Conservation (phyloP, 805 yeast species). For the Hermanozyma aechmeae region DNA sequence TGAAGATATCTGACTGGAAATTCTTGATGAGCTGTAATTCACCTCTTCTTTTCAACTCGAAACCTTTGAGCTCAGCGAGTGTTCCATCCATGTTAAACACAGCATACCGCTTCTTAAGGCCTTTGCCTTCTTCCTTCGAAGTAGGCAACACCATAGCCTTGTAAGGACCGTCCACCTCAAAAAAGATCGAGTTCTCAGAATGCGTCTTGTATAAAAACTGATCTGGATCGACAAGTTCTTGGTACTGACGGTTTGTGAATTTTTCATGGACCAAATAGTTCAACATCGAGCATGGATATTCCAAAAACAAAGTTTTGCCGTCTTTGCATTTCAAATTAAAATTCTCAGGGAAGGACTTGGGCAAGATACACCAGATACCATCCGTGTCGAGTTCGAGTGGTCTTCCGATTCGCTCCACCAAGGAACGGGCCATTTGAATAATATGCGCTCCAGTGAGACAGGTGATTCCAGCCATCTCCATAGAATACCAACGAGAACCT, state of each 20-base stretch:
- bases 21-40: conserved; percentile 88
- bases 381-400: conserved; percentile 96
- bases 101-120: conserved; percentile 92
- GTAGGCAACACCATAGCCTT: conserved; percentile 96
- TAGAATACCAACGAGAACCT: conserved; percentile 98
- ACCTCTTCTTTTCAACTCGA: conserved; percentile 94
- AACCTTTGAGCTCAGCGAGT: conserved; percentile 91
- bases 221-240: conserved; percentile 66
- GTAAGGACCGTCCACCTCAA: conserved; percentile 98
- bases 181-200: conserved; percentile 90
- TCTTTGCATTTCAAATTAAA: conserved; percentile 59
- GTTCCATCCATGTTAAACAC: conserved; percentile 94
- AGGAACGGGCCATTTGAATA: conserved; percentile 89
- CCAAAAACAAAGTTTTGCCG: conserved; percentile 69
- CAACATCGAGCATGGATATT: conserved; percentile 95
- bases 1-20: conserved; percentile 91
- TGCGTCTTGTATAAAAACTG: conserved; percentile 62
- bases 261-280: conserved; percentile 84
- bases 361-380: conserved; percentile 99
- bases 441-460: conserved; percentile 97
- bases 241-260: conserved; percentile 93
- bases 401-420: conserved; percentile 89
- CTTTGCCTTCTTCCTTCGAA: conserved; percentile 95
- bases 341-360: conserved; percentile 88
- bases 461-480: conserved; percentile 99